Conservation (phyloP, 2,329 filamentous ascomycete species). For the Emmonsiellopsis sp. region DNA sequence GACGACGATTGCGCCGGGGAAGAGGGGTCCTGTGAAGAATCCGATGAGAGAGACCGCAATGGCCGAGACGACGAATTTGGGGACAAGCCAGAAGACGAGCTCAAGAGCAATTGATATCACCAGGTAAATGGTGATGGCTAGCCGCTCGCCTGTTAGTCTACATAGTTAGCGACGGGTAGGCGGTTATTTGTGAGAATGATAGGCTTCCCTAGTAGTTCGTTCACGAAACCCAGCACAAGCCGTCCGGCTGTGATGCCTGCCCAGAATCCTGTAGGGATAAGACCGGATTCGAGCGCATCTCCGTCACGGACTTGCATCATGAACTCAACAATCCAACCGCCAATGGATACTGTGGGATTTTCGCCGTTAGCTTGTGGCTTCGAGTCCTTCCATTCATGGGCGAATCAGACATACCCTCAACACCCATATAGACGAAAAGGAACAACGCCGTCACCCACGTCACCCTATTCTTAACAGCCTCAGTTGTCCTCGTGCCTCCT, state of each 20-base stretch:
- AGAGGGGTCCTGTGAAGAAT: slow-evolving; percentile 70
- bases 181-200: neutral
- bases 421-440: slow-evolving; percentile 66
- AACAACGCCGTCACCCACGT: slow-evolving; percentile 65
- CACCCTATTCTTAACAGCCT: slow-evolving; percentile 29
- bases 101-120: slow-evolving; percentile 53
- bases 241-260: slow-evolving; percentile 67
- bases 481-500: slow-evolving; percentile 3
- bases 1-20: slow-evolving; percentile 62
- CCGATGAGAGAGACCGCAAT: slow-evolving; percentile 62
- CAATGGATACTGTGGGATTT: slow-evolving; percentile 36
- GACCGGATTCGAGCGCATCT: slow-evolving; percentile 58
- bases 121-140: slow-evolving; percentile 54
- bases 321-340: slow-evolving; percentile 75
- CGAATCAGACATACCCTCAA: slow-evolving; percentile 44
- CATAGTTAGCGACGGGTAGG: slow-evolving; percentile 28
- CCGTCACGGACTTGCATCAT: slow-evolving; percentile 67
- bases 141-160: slow-evolving; percentile 60
- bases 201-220: slow-evolving; percentile 20
- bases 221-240: slow-evolving; percentile 65
- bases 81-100: slow-evolving; percentile 71
- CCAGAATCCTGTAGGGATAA: slow-evolving; percentile 74
- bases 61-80: slow-evolving; percentile 62
- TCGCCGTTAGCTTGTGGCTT: neutral
- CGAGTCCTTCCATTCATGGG: neutral